A percentile compares a stretch with the other conserved stretches of the same genome.
These are phyloP conservation scores for Suhomyces wounanorum DNA, from an alignment of 1,139 yeast genomes.

Conservation along the genomic window DNA sequence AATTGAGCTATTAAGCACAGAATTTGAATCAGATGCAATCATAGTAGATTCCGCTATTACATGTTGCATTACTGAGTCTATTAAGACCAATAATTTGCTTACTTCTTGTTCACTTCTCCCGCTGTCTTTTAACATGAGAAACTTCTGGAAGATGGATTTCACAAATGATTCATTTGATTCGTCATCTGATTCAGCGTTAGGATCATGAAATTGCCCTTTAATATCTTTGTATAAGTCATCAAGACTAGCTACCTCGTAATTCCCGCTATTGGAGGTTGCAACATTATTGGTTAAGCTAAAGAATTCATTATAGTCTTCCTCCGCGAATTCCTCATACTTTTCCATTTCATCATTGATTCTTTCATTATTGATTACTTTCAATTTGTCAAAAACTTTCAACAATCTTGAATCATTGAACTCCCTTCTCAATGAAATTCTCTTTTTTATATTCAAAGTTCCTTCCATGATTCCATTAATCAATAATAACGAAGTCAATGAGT, in stretches of 20 bases:
- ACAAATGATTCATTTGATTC: constrained; percentile 19
- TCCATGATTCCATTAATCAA: constrained; percentile 45
- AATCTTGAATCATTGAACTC: constrained; percentile 47
- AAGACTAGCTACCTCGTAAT: constrained; percentile 19
- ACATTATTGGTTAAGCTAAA: constrained; percentile 15
- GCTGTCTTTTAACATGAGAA: constrained; percentile 28
- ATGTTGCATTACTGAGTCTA: constrained; percentile 37
- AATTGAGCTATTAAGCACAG: constrained; percentile 34
- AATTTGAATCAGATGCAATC: constrained; percentile 27
- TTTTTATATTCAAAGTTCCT: constrained; percentile 32
- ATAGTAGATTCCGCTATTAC: constrained; percentile 29
- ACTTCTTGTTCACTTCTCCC: constrained; percentile 24
- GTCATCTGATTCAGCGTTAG: constrained; percentile 6
- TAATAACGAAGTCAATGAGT: constrained; percentile 47
- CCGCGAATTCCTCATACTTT: constrained; percentile 42
- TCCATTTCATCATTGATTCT: constrained; percentile 49
- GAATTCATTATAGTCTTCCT: constrained; percentile 37
- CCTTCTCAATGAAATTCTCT: constrained; percentile 38
- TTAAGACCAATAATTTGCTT: constrained; percentile 26
- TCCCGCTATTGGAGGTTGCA: constrained; percentile 11
- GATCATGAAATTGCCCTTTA: constrained; percentile 16
- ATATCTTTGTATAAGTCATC: constrained; percentile 26
- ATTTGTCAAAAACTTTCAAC: constrained; percentile 38
- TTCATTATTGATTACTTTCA: constrained; percentile 37
- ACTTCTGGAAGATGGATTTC: constrained; percentile 27